Conservation (phyloP, 2,329 filamentous ascomycete genomes). For the Sporothrix humicola region DNA sequence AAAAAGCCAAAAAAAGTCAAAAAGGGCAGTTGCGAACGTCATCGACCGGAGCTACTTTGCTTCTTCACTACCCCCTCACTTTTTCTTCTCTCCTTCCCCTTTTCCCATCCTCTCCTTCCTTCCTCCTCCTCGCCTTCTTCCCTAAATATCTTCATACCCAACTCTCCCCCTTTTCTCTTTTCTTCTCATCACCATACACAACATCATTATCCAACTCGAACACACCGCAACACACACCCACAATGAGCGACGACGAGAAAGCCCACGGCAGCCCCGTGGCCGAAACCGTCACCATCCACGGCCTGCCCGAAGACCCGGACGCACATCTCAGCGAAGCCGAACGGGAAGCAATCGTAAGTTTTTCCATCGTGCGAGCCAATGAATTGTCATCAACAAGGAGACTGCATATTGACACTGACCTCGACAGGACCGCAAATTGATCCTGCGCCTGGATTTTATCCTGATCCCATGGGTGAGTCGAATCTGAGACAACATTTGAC, state of each 20-base stretch:
- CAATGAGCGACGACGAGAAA: constrained; percentile 39
- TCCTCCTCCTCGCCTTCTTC: not conserved
- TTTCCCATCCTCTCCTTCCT: not conserved
- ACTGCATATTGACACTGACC: not conserved
- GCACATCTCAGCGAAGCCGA: constrained; percentile 43
- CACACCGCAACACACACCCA: constrained; percentile 1
- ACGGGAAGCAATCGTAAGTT: constrained; percentile 42
- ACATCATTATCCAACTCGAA: not conserved
- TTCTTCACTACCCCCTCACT: constrained; percentile 11
- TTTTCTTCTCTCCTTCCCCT: not conserved
- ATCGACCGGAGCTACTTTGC: constrained; percentile 1
- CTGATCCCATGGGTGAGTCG: constrained; percentile 47
- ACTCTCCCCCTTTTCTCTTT: too few species aligned
- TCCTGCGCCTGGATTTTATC: constrained; percentile 44
- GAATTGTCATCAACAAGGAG: not conserved
- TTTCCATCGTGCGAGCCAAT: not conserved
- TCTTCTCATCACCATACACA: not conserved
- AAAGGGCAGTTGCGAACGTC: constrained; percentile 18
- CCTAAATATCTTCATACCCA: not conserved
- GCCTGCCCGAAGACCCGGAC: constrained; percentile 45
- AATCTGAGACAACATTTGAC: not conserved
- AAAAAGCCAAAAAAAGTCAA: not conserved
- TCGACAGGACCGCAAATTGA: constrained; percentile 45
- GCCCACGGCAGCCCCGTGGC: constrained; percentile 30
- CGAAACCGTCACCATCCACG: constrained; percentile 15